Evolutionary conservation across 140 eudicot species (phyloP).

Genomic region (Erigeron philadelphicus): DNA sequence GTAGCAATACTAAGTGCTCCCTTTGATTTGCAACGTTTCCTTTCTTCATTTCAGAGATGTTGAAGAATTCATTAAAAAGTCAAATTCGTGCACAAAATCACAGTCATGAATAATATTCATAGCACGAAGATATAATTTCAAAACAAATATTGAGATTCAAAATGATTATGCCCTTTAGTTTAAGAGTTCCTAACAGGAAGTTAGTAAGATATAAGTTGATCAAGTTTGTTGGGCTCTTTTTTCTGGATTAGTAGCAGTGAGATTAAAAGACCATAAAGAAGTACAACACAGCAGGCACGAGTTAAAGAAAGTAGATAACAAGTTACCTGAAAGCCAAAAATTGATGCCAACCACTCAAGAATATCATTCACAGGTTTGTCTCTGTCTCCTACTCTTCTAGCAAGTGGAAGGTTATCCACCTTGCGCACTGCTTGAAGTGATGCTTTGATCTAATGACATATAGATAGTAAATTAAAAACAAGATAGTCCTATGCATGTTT

Average conservation of each 20-base stretch:
- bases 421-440: constrained; percentile 63
- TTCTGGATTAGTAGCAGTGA: constrained; percentile 16
- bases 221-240: constrained; percentile 13
- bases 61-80: constrained; percentile 9
- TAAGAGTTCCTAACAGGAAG: constrained; percentile 10
- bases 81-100: constrained; percentile 16
- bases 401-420: constrained; percentile 58
- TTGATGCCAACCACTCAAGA: constrained; percentile 88
- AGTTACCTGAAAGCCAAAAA: constrained; percentile 91
- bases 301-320: constrained; percentile 17
- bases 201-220: constrained; percentile 8
- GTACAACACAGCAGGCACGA: constrained; percentile 5
- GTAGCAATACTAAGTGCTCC: constrained; percentile 85
- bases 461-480: constrained; percentile 6
- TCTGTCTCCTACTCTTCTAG: constrained; percentile 57
- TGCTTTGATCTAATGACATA: constrained; percentile 57
- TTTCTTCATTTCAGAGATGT: constrained; percentile 51
- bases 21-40: constrained; percentile 97
- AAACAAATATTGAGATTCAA: neutral
- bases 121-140: neutral
- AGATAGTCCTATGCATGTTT: constrained; percentile 14
- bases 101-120: neutral
- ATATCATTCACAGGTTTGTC: constrained; percentile 71
- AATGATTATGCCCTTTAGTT: constrained; percentile 17
- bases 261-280: constrained; percentile 7